phyloP scores from a whole-genome alignment of 225 moss, liverwort and hornwort genomes.

The Polytrichum formosum region DNA sequence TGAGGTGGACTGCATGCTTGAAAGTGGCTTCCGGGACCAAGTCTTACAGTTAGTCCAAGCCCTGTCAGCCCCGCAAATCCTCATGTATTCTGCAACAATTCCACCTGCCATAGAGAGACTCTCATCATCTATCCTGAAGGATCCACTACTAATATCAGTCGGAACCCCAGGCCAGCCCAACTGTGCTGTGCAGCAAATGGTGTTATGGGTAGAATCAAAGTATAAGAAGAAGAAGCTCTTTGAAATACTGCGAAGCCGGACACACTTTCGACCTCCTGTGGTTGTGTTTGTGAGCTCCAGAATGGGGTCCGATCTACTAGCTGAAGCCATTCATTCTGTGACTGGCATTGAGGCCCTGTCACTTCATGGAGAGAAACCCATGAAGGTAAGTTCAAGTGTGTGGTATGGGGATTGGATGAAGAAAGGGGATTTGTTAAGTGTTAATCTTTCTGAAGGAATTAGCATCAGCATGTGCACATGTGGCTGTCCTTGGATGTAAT shows the following conservation, averaged over 20 bases:
- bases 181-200: slow-evolving; percentile 80
- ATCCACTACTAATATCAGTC: slow-evolving; percentile 64
- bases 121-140: slow-evolving; percentile 58
- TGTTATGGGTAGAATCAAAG: slow-evolving; percentile 91
- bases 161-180: slow-evolving; percentile 66
- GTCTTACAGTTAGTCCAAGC: slow-evolving; percentile 80
- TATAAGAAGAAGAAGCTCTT: slow-evolving; percentile 88
- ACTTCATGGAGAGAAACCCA: slow-evolving; percentile 88
- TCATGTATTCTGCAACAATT: slow-evolving; percentile 94
- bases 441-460: no score
- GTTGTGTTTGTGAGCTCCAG: slow-evolving; percentile 90
- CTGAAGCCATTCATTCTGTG: slow-evolving; percentile 59
- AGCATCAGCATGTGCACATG: no score
- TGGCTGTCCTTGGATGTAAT: no score
- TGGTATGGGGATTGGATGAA: no score
- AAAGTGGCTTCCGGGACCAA: slow-evolving; percentile 81
- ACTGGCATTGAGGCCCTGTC: slow-evolving; percentile 71
- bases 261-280: slow-evolving; percentile 84
- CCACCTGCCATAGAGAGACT: slow-evolving; percentile 68
- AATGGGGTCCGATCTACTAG: slow-evolving; percentile 77
- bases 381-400: slow-evolving; percentile 40
- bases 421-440: no score
- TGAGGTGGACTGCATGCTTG: slow-evolving; percentile 95
- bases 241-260: slow-evolving; percentile 67
- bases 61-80: slow-evolving; percentile 69